Evolutionary conservation across 352 stramenopile genomes (phyloP).

Genomic region (Phytophthora idaei): DNA sequence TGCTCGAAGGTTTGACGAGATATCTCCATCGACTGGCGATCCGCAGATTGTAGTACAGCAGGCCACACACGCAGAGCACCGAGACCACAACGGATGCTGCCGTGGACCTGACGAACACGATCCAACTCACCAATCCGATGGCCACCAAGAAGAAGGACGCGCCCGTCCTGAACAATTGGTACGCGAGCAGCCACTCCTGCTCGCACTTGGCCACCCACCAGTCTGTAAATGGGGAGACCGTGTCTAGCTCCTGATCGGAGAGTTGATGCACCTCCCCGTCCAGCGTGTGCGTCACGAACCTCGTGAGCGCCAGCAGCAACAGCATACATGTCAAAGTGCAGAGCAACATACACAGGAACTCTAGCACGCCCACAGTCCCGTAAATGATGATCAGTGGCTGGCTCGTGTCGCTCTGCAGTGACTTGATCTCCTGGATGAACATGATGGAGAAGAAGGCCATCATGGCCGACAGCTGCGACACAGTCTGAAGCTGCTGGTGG

Average conservation of each 20-base stretch:
- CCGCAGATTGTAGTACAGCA: conserved; percentile 72
- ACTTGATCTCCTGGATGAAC: conserved; percentile 74
- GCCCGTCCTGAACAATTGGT: conserved; percentile 65
- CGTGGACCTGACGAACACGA: conserved; percentile 60
- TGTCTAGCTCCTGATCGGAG: conserved; percentile 61
- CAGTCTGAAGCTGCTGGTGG: conserved; percentile 61
- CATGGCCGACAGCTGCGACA: conserved; percentile 72
- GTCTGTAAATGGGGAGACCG: conserved; percentile 66
- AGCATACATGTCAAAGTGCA: conserved; percentile 75
- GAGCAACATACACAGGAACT: conserved; percentile 81
- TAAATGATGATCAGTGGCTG: conserved; percentile 67
- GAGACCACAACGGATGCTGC: conserved; percentile 53
- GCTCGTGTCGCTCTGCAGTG: conserved; percentile 45
- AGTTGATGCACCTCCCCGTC: conserved; percentile 66
- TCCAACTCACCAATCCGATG: conserved; percentile 62
- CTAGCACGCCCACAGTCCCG: conserved; percentile 55
- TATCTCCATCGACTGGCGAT: conserved; percentile 78
- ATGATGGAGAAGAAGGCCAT: conserved; percentile 76
- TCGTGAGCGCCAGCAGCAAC: conserved; percentile 74
- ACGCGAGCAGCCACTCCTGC: conserved; percentile 75
- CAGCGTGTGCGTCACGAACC: conserved; percentile 81
- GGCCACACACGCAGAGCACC: conserved; percentile 43
- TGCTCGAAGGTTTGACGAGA: conserved; percentile 60
- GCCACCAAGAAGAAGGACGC: conserved; percentile 69
- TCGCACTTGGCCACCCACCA: conserved; percentile 80